Evolutionary conservation across 257 asterid species (phyloP), one percentile per base, ranked within the genome.

Genomic region (Solanum pinnatisectum): DNA sequence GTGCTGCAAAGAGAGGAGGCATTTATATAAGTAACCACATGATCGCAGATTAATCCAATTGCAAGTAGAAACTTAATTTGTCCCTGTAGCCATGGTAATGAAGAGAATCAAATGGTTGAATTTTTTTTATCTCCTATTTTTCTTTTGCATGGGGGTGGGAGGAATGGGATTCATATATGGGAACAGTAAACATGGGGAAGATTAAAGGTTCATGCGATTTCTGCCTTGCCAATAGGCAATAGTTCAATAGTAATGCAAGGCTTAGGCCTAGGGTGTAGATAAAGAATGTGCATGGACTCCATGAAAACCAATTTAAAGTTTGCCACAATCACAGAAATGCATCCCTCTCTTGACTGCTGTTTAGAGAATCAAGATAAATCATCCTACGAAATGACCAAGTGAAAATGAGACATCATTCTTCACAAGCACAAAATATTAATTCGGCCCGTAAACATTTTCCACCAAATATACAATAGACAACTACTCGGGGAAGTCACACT

Each of bases 1-100:
- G 94, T 97, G 99, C 99, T 97, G 95, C 90, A 90, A 70, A 10
- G 23, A 49, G 73, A 83, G 88, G 84, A 9, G 74, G 70, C 14
- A 88, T 5, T 49, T 16, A 16, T 7, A 77, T 44, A 60, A 72
- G 87, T 14, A 59, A 16, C 46, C 22, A 46, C 27, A 18, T 36
- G 35, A 27, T 81, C 46, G 14, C 49, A 35, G 2, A 56, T 18
- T 39, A 87, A 68, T 39, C 87, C 9, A 89, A 77, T 39, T 1
- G 39, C 84, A 78, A 42, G 8, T 78, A 78, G 22, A 40, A 1
- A 5, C 84, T 6, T 14, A 78, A 42, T 12, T 42, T 42, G 63
- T 78, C 36, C 63, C 7, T 14, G 63, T 13, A 25, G 37, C 59
- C 22, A 12, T 3, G 5, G 25, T 36, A 74, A 36, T 8, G 52